Base-by-base conservation (phyloP, 306 rosid genomes). In the Corylus avellana region DNA sequence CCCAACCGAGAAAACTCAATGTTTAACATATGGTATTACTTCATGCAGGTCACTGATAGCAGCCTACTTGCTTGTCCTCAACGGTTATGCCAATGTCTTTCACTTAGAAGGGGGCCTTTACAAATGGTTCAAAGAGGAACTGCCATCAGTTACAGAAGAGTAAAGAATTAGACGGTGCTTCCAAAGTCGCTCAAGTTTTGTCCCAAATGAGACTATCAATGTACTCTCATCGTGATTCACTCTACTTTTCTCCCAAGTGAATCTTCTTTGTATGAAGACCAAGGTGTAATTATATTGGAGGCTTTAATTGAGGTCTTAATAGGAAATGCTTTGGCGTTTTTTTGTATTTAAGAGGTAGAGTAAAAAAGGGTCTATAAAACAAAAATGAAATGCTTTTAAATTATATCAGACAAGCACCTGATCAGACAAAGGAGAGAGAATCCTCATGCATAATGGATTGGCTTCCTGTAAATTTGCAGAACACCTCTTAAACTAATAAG, bases 21-120 rank as follows among this genome's bases (percentile, higher is more conserved):
- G 35, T 32, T 22, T 22, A 22, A 22, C 22, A 22, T 32, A 32
- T 32, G 35, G 35, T 32, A 32, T 32, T 32, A 22, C 74, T 70
- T 77, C 51, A 1, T 39, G 74, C 93, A 95, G 99, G 80, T 95
- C 99, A n/a, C 77, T 95, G 75, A 95, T 95, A 83, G 99, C 99
- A 22, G 98, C 99, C 81, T 95, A 95, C 86, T 75, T 95, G 94
- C 92, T 95, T 58, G 94, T 88, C 77, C 97, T 95, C 70, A 89
- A 95, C 7, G 99, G 99, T 27, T 95, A 66, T 57, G 77, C 80
- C 86, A 93, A 95, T 77, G 96, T 95, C 73, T 95, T 87, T 92
- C 94, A 95, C 87, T 85, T 95, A 64, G 97, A 95, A 84, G 99
- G 98, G 5, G 99, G 99, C 59, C 97, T 95, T 69, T 93, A 93